A percentile compares a stretch with the other conserved stretches of the same genome.
phyloP scores from a whole-genome alignment of 768 basidiomycete species.

The Lactarius pseudohatsudake region DNA sequence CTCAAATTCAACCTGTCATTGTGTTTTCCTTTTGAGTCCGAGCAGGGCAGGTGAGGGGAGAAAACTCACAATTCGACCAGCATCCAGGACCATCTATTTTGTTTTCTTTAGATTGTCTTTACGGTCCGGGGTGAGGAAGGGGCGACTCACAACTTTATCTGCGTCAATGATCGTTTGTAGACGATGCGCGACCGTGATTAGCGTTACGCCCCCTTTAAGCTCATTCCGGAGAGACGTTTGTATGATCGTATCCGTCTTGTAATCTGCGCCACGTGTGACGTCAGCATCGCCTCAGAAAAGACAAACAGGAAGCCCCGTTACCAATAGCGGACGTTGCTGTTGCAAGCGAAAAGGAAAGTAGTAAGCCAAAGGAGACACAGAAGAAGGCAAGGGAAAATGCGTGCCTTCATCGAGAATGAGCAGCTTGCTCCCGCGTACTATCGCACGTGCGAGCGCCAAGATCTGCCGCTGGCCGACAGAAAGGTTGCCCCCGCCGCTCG shows the following conservation, averaged over 20 bases:
- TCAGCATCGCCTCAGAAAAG: too few relatives aligned
- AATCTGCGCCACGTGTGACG: conserved; percentile 39
- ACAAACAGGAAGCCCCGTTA: conserved; percentile 15
- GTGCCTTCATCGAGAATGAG: conserved; percentile 57
- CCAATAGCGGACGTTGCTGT: conserved; percentile 48
- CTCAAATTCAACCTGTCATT: conserved; percentile 44
- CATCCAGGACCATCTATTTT: conserved; percentile 44
- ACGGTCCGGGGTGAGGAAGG: not conserved
- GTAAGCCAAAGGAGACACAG: not conserved
- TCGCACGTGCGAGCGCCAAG: conserved; percentile 58
- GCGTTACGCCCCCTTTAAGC: conserved; percentile 44
- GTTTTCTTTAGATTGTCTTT: too few relatives aligned
- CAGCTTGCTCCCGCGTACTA: conserved; percentile 56
- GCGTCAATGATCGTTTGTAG: conserved; percentile 60
- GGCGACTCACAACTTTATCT: conserved; percentile 49
- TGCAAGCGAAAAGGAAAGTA: conserved; percentile 17
- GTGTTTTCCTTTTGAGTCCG: too few relatives aligned
- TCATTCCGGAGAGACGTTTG: conserved; percentile 54
- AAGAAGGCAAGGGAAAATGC: conserved; percentile 2
- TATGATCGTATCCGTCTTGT: conserved; percentile 56
- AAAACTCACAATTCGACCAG: conserved; percentile 40
- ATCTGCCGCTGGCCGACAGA: conserved; percentile 61
- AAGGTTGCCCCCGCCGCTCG: conserved; percentile 46
- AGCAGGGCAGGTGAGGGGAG: not conserved
- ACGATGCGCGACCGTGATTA: conserved; percentile 63